Evolutionary conservation across 495 filamentous ascomycete species (phyloP).

Genomic region (Chlorociboria aeruginascens): DNA sequence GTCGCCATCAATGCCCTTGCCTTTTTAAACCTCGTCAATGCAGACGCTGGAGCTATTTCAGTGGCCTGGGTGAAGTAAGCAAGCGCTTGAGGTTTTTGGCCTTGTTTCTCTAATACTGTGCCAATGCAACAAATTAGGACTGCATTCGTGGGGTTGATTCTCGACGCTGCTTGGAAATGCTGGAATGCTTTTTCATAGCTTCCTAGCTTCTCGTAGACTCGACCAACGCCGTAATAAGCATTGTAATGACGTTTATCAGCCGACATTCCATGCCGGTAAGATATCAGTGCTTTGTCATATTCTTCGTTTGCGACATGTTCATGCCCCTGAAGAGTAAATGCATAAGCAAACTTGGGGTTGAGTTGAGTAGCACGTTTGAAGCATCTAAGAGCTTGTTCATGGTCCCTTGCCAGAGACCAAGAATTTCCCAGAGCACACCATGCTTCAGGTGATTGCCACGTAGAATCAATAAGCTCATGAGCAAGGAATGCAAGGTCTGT

Average conservation of each 20-base stretch:
- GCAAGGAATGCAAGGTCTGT: constrained; percentile 84
- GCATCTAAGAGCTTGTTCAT: constrained; percentile 86
- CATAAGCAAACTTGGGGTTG: constrained; percentile 85
- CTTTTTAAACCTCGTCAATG: constrained; percentile 80
- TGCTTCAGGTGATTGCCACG: constrained; percentile 79
- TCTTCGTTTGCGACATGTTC: constrained; percentile 96
- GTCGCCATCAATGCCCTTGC: constrained; percentile 75
- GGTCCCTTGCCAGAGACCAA: constrained; percentile 88
- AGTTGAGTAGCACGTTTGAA: constrained; percentile 92
- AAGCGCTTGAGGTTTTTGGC: constrained; percentile 65
- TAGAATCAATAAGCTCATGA: constrained; percentile 75
- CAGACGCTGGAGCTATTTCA: constrained; percentile 65
- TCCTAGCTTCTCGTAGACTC: constrained; percentile 88
- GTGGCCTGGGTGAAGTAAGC: constrained; percentile 69
- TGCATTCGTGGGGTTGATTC: constrained; percentile 84
- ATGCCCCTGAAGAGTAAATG: constrained; percentile 89
- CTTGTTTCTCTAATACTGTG: constrained; percentile 74
- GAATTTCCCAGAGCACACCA: constrained; percentile 95
- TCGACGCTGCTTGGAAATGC: constrained; percentile 76
- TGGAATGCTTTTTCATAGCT: constrained; percentile 82
- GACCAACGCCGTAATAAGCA: constrained; percentile 90
- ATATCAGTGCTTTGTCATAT: constrained; percentile 81
- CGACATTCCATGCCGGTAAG: constrained; percentile 71
- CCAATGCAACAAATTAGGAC: constrained; percentile 88
- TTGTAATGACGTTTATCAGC: constrained; percentile 90